Evolutionary conservation across 495 filamentous ascomycete genomes (phyloP), one percentile per base, ranked within the genome.

Genomic region (Penicillium taxi): DNA sequence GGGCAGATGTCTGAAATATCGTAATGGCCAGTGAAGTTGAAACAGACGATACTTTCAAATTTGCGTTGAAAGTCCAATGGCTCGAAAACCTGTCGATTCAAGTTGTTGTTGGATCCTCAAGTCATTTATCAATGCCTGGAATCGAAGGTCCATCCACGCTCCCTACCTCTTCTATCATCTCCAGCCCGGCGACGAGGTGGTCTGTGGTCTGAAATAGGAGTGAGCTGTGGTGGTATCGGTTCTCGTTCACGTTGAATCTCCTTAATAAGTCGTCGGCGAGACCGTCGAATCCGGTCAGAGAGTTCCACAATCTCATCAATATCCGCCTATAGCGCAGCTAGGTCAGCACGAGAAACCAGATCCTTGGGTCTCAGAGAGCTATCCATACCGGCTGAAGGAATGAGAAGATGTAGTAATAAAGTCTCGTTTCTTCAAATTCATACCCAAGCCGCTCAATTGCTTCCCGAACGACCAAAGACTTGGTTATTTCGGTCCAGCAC

Each of bases 401-500:
- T 39, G 89, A 80, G 64, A 94, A 88, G 23, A 98, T 75, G 52
- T 96, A 96, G 60, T 83, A 96, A 59, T 84, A 94, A 32, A 64
- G 75, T 33, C 85, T 82, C 2, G 86, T 91, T 66, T 96, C 90
- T 52, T 96, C 89, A 51, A 78, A 96, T 46, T 86, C 84, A 59
- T 93, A 96, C 0, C 86, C 87, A 40, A 78, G 56, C 35, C 79
- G 64, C 42, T 94, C 80, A 45, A 98, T 86, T 0, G 91, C 93
- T 53, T 96, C 90, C 37, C 77, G 75, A 25, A 81, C 72, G 9
- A 98, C 86, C 31, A 98, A 59, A 47, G 94, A 87, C 64, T 94
- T 96, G 6, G 89, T 94, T 48, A 98, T 88, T 56, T 96, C 91
- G 0, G 91, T 98, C 93, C 93, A 96, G 58, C 94, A 81, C 40